These are phyloP conservation scores for Backusella liffmaniae DNA, from an alignment of 192 early-diverging fungal species.

Conservation along the genomic window DNA sequence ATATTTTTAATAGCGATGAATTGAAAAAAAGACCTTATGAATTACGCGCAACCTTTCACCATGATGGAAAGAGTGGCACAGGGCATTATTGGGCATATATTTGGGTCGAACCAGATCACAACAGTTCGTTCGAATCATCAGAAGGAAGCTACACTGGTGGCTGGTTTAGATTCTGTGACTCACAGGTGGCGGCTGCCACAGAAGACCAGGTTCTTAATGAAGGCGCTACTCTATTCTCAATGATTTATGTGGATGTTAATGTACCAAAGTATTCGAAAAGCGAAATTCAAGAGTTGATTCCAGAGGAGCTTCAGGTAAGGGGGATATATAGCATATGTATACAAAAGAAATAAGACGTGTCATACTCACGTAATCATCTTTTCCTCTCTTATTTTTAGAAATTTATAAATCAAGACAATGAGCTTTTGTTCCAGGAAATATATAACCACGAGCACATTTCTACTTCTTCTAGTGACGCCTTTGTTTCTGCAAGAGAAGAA, in stretches of 20 bases:
- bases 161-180: conserved; percentile 39
- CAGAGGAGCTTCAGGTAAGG: conserved; percentile 1
- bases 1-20: conserved; percentile 17
- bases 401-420: conserved; percentile 20
- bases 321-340: background rate
- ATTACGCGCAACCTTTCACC: conserved; percentile 31
- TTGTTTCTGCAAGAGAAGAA: background rate
- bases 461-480: background rate
- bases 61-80: conserved; percentile 30
- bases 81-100: conserved; percentile 43
- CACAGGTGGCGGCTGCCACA: conserved; percentile 17
- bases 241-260: conserved; percentile 17
- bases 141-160: background rate
- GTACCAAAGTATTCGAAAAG: background rate
- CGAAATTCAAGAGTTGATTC: background rate
- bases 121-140: background rate
- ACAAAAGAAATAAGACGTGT: background rate
- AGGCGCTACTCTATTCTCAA: background rate
- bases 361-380: background rate
- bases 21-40: conserved; percentile 27
- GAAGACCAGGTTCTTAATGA: conserved; percentile 26
- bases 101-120: conserved; percentile 15
- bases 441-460: background rate
- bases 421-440: conserved; percentile 12
- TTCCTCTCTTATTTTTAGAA: background rate